Evolutionary conservation across 768 basidiomycete genomes (phyloP), one percentile per base, ranked within the genome.

Genomic region (Podaxis sp.): DNA sequence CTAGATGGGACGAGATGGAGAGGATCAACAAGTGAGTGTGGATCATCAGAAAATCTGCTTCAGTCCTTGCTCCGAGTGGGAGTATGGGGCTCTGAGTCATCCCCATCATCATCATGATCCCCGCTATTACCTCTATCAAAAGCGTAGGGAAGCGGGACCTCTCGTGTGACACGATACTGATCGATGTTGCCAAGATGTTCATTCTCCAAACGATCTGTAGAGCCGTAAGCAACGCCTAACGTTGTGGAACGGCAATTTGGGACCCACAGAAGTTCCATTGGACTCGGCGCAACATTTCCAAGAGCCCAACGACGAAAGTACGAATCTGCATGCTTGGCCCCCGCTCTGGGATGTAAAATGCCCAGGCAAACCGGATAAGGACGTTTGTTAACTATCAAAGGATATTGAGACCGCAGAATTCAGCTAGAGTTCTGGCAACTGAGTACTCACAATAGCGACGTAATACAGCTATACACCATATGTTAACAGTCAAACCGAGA

Each of bases 161-260:
- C 94, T 25, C 89, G 81, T 1, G 90, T 93, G 47, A 91, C 86
- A 24, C 94, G 92, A 72, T 93, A 96, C 68, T 94, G 93, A 80
- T 93, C 93, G 73, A 91, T 85, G 72, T 97, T 97, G 79, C 92
- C 91, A 27, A 96, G 76, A 66, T 97, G 95, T 75, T 97, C 95
- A 75, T 91, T 94, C 73, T 96, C 75, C 67, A 75, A 57, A 41
- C 74, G 74, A 64, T 72, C 74, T 75, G 24, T 54, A 50, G n/a
- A 43, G 2, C 2, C 22, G 36, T 53, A 37, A 49, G 15, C 40
- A 49, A 9, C 13, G 41, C 15, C 22, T n/a, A 47, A 22, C 2
- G 43, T 22, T 13, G 50, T 38, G 17, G 55, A 22, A 57, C 33
- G 33, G 27, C n/a, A 7, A 46, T 17, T 33, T n/a, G 37, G 67